phyloP scores from a whole-genome alignment of 305 asterid genomes.

The Fraxinus greggii region DNA sequence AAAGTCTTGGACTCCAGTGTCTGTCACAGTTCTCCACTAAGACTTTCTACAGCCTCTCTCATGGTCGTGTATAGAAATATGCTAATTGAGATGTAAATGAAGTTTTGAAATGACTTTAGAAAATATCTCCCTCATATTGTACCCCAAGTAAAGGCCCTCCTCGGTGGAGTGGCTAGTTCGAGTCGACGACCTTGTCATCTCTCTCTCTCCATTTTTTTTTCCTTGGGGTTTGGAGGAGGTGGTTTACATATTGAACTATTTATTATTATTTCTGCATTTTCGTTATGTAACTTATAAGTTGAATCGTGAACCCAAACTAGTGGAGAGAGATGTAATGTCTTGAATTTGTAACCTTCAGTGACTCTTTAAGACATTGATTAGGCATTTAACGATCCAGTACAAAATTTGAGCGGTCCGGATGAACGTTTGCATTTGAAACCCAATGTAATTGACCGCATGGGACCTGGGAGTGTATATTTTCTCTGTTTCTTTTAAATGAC shows the following conservation, averaged over 20 bases:
- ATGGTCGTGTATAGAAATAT: neutral
- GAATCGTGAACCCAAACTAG: neutral
- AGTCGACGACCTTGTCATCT: neutral
- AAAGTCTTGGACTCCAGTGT: neutral
- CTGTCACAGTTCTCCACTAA: neutral
- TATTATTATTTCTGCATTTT: neutral
- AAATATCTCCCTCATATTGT: neutral
- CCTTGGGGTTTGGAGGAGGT: neutral
- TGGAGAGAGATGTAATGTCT: neutral
- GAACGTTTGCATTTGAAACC: neutral
- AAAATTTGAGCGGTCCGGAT: neutral
- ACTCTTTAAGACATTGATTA: neutral
- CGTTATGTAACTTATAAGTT: neutral
- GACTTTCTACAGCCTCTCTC: neutral
- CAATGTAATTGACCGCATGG: neutral
- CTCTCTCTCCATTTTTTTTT: neutral
- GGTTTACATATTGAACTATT: neutral
- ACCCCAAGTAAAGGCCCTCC: neutral
- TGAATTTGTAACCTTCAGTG: neutral
- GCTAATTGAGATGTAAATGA: constrained; percentile 13
- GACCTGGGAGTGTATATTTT: neutral
- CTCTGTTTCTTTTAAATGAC: neutral
- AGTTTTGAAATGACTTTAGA: neutral
- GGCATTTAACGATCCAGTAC: neutral
- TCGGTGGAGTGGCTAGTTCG: neutral